Evolutionary conservation across 257 asterid genomes (phyloP).

Genomic region (Sherardia arvensis): DNA sequence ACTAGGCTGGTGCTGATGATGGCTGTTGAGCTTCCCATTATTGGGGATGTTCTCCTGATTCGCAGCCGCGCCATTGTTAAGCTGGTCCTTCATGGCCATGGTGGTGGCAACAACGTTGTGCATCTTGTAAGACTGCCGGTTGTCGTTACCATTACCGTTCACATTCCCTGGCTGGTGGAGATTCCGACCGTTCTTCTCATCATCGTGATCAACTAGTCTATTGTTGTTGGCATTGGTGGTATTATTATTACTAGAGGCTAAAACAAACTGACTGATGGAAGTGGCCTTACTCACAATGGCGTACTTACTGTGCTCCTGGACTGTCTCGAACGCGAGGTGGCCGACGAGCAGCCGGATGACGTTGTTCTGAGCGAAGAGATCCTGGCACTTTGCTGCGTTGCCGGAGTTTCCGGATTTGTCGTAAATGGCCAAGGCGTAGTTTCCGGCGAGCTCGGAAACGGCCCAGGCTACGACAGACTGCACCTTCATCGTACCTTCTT

Average conservation of each 20-base stretch:
- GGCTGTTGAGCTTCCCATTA: constrained; percentile 18
- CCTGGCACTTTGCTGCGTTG: constrained; percentile 34
- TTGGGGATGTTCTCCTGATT: constrained; percentile 10
- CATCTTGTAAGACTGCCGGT: constrained; percentile 32
- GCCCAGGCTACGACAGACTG: constrained; percentile 39
- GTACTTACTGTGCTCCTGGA: constrained; percentile 33
- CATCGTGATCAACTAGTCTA: constrained; percentile 27
- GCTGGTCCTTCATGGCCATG: constrained; percentile 39
- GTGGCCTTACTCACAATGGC: constrained; percentile 27
- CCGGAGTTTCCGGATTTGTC: no score
- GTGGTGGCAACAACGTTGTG: constrained; percentile 44
- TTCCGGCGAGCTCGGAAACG: constrained; percentile 29
- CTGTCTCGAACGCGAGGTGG: constrained; percentile 31
- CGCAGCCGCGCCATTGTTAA: constrained; percentile 1
- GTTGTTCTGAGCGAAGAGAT: constrained; percentile 33
- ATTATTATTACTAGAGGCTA: constrained; percentile 17
- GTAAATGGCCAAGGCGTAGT: no score
- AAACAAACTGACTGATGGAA: constrained; percentile 24
- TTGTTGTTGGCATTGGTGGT: no score
- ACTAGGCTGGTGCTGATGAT: constrained; percentile 32
- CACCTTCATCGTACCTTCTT: constrained; percentile 33
- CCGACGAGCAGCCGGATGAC: constrained; percentile 31
- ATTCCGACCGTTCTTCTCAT: constrained; percentile 22
- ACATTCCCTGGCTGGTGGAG: constrained; percentile 25
- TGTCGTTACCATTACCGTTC: not conserved